Evolutionary conservation across 768 basidiomycete species (phyloP), one percentile per base, ranked within the genome.

Genomic region (Collybiopsis confluens): DNA sequence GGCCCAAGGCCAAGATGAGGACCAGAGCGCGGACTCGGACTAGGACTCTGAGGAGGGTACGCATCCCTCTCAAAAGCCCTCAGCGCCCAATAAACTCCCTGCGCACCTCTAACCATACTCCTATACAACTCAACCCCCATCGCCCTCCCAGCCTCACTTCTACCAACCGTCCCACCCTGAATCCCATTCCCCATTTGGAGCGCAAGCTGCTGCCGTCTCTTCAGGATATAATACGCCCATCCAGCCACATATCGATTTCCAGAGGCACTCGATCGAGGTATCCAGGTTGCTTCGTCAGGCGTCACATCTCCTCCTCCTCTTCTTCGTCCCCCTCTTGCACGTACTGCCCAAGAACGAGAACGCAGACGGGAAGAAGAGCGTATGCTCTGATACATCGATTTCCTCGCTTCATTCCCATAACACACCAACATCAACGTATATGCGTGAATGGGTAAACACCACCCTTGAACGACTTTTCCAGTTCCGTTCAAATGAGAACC

Each of bases 391-490:
- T 24, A 4, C 21, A 21, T 16, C 6, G 24, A 21, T 33, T 52
- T 52, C 11, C 23, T 18, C n/a, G 73, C 75, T 62, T 80, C 76
- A 3, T 63, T 59, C 1, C 70, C 76, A 57, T 87, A 90, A 28
- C 79, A 70, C 44, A 82, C 74, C 53, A 92, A 64, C 82, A 91
- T 88, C 45, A 79, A 68, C 1, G 87, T 91, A 63, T 89, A 92
- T 1, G 86, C 82, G 8, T 83, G 73, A 2, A 83, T 68, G 7
- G 83, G 80, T 18, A 92, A 67, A 50, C 73, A 73, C 90, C 90
- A 93, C 0, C 85, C 81, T 42, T 69, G 53, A 5, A 40, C 47
- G n/a, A n/a, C n/a, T n/a, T n/a, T n/a, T n/a, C n/a, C n/a, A n/a
- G n/a, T n/a, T n/a, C n/a, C n/a, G n/a, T n/a, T n/a, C n/a, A n/a